Evolutionary conservation across 352 stramenopile genomes (phyloP).

Genomic region (Globisporangium cystogenes): DNA sequence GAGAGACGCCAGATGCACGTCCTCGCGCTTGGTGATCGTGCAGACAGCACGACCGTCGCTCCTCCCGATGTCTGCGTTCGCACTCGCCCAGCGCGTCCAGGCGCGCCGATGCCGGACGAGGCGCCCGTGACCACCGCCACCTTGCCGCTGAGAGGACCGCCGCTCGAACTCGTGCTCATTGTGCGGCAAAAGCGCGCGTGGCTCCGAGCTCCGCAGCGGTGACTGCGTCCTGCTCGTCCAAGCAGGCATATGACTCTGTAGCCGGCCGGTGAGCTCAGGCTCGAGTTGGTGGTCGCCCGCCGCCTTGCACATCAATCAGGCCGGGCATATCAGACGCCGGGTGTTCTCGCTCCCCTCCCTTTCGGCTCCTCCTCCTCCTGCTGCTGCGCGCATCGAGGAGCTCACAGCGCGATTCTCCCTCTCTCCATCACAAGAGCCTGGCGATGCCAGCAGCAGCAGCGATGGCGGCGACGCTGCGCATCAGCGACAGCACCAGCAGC

Average conservation of each 20-base stretch:
- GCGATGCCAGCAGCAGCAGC: neutral
- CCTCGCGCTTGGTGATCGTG: constrained; percentile 54
- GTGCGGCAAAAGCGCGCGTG: neutral
- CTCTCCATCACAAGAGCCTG: neutral
- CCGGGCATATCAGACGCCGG: neutral
- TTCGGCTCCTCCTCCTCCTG: neutral
- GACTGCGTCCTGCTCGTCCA: too few species aligned
- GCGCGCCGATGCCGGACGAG: constrained; percentile 83
- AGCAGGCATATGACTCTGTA: too few species aligned
- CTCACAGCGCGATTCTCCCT: neutral
- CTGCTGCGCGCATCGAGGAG: neutral
- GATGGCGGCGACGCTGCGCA: neutral
- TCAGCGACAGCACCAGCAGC: neutral
- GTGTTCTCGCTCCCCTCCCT: too few species aligned
- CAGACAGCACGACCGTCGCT: constrained; percentile 60
- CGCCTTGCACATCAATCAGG: neutral
- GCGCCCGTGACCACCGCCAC: constrained; percentile 87
- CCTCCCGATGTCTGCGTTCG: constrained; percentile 19
- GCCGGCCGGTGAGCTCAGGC: too few species aligned
- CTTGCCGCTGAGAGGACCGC: constrained; percentile 48
- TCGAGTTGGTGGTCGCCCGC: too few species aligned
- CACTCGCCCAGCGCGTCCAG: constrained; percentile 44
- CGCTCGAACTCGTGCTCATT: neutral
- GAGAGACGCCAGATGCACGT: too few species aligned
- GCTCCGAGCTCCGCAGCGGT: too few species aligned